phyloP scores from a whole-genome alignment of 2,329 filamentous ascomycete species.

The Fusarium multiceps region DNA sequence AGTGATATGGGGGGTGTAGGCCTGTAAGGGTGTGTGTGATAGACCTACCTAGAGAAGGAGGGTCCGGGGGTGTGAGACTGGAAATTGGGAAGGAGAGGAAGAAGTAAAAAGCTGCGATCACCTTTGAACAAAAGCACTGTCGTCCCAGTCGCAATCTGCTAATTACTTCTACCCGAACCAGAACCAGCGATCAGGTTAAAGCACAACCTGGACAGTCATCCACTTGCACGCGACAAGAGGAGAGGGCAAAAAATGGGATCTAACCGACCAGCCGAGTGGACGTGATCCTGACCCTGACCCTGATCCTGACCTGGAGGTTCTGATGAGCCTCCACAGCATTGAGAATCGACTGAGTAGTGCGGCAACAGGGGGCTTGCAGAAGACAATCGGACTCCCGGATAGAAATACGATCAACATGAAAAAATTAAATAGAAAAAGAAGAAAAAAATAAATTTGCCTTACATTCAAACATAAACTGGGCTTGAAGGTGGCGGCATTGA shows the following conservation, averaged over 20 bases:
- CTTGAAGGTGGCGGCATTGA: background rate
- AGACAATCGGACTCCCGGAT: background rate
- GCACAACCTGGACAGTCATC: constrained; percentile 30
- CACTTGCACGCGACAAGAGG: constrained; percentile 44
- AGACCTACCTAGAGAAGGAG: background rate
- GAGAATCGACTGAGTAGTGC: constrained; percentile 42
- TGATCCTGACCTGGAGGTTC: background rate
- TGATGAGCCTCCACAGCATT: constrained; percentile 22
- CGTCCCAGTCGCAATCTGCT: constrained; percentile 43
- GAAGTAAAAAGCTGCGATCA: constrained; percentile 3
- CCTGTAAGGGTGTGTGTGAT: background rate
- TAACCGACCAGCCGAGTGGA: constrained; percentile 23
- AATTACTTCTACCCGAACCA: constrained; percentile 42
- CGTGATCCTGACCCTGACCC: background rate
- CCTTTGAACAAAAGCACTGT: background rate
- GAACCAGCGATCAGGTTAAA: constrained; percentile 44
- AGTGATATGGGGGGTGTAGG: constrained; percentile 5
- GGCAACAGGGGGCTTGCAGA: constrained; percentile 23
- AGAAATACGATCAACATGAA: background rate
- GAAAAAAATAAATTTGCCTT: background rate
- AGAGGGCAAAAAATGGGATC: constrained; percentile 46
- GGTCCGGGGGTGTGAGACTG: background rate
- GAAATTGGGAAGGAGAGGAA: background rate
- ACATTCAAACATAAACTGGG: background rate
- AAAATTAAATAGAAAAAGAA: background rate